Percentiles rank a stretch among this genome's conserved stretches.
These are phyloP conservation scores for Viola pubescens DNA, from an alignment of 441 rosid species.

Conservation along the genomic window DNA sequence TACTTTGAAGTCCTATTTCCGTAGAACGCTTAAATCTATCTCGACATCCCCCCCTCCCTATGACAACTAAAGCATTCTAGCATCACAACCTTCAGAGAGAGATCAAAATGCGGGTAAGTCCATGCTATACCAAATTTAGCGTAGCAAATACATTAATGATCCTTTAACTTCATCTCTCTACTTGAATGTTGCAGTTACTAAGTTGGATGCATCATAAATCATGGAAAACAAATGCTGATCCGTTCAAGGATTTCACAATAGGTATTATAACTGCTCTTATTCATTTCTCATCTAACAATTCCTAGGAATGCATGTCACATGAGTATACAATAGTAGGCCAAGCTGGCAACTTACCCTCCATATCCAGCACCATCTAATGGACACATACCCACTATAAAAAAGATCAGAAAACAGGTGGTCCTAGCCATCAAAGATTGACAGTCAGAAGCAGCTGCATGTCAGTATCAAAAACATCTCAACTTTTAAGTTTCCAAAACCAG, in stretches of 20 bases:
- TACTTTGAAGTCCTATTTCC: slow-evolving; percentile 27
- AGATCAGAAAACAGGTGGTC: neutral
- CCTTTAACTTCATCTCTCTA: slow-evolving; percentile 27
- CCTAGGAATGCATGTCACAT: slow-evolving; percentile 17
- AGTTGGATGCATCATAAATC: slow-evolving; percentile 71
- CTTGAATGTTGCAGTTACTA: slow-evolving; percentile 55
- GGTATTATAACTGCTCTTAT: slow-evolving; percentile 44
- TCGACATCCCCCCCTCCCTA: slow-evolving; percentile 17
- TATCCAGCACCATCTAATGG: neutral
- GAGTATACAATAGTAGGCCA: neutral
- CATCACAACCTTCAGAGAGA: slow-evolving; percentile 25
- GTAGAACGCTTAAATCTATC: slow-evolving; percentile 20
- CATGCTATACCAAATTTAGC: slow-evolving; percentile 18
- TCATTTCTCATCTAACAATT: slow-evolving; percentile 16
- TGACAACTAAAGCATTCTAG: slow-evolving; percentile 31
- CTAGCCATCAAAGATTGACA: neutral
- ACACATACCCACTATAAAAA: neutral
- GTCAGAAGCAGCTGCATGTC: neutral
- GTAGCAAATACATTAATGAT: slow-evolving; percentile 19
- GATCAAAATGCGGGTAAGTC: slow-evolving; percentile 69
- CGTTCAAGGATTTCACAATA: slow-evolving; percentile 45
- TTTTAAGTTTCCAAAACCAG: slow-evolving; percentile 5
- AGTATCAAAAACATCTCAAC: slow-evolving; percentile 2
- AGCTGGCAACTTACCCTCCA: neutral
- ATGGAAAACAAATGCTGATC: slow-evolving; percentile 41